These are phyloP conservation scores for Globisporangium polare DNA, from an alignment of 352 stramenopile genomes.

Conservation along the genomic window DNA sequence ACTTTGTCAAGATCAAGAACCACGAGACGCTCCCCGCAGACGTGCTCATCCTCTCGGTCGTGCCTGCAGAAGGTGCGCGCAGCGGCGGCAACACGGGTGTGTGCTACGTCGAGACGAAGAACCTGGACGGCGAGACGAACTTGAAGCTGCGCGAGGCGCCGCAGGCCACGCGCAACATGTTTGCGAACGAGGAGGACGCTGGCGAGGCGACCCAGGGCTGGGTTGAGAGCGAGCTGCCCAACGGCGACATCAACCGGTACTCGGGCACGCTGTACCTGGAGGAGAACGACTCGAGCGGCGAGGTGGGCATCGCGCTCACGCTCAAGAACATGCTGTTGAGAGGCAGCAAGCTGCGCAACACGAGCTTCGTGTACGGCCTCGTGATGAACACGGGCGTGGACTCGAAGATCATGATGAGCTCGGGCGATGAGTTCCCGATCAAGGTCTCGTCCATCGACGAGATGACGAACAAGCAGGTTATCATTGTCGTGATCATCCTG, in stretches of 20 bases:
- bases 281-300: slow-evolving; percentile 37
- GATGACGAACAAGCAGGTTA: slow-evolving; percentile 84
- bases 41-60: slow-evolving; percentile 74
- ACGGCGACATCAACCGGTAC: slow-evolving; percentile 79
- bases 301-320: slow-evolving; percentile 51
- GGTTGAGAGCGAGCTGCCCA: slow-evolving; percentile 76
- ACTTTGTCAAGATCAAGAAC: slow-evolving; percentile 83
- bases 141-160: slow-evolving; percentile 79
- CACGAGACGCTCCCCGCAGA: slow-evolving; percentile 79
- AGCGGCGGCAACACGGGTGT: slow-evolving; percentile 64
- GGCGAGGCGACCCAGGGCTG: slow-evolving; percentile 64
- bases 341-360: slow-evolving; percentile 89
- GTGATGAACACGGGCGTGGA: slow-evolving; percentile 93
- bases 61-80: slow-evolving; percentile 53
- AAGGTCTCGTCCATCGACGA: slow-evolving; percentile 85
- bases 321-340: slow-evolving; percentile 90
- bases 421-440: slow-evolving; percentile 71
- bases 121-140: slow-evolving; percentile 85
- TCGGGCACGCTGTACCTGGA: slow-evolving; percentile 68
- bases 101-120: slow-evolving; percentile 90
- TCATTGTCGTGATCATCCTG: slow-evolving; percentile 74
- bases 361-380: slow-evolving; percentile 83
- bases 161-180: slow-evolving; percentile 51
- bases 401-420: slow-evolving; percentile 91
- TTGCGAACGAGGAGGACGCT: slow-evolving; percentile 60